Base-by-base conservation (phyloP, 345 rosid genomes). In the Eucalyptus decipiens region DNA sequence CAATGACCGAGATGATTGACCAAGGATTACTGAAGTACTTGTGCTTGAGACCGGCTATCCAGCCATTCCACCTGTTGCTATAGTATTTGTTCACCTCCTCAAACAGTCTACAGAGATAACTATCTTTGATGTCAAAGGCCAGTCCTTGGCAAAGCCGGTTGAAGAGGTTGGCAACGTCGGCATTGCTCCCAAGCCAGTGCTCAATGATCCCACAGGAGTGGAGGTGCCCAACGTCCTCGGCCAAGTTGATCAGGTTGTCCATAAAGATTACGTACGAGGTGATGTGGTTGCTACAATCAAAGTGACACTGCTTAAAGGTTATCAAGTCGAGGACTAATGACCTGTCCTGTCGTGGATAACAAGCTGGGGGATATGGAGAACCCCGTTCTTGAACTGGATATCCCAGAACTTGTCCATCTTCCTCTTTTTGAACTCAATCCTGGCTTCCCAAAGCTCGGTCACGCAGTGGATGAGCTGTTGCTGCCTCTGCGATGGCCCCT, bases 141-240 rank as follows among this genome's bases (percentile, higher is more conserved):
- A 95, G 98, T 90, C 94, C 98, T 90, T 95, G 92, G 88, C 99
- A 95, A 40, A 97, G 91, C 1, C 95, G 93, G 92, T 97, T 96
- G 94, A 97, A 95, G 49, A 97, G 93, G 86, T 97, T 94, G 0
- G 98, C 98, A 4, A 97, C 98, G 90, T 96, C 98, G 2, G 94
- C 92, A 76, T 97, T 97, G 23, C 97, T 97, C 24, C 98, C 99
- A 19, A 97, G 95, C 97, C 97, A 97, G 88, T 97, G 98, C 90
- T 97, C 97, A 1, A 96, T 91, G 21, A 96, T 95, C 47, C 97
- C 98, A 3, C 92, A 90, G 85, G 94, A 93, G 80, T 94, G 97
- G 11, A 97, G 95, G 96, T 95, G 93, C 23, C 93, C 95, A 5
- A 97, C 98, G 52, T 96, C 99, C 90, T 92, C 94, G 0, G 94